A percentile compares a stretch with the other conserved stretches of the same genome.
Conservation (phyloP, 2,329 filamentous ascomycete genomes). For the Exophiala xenobiotica region DNA sequence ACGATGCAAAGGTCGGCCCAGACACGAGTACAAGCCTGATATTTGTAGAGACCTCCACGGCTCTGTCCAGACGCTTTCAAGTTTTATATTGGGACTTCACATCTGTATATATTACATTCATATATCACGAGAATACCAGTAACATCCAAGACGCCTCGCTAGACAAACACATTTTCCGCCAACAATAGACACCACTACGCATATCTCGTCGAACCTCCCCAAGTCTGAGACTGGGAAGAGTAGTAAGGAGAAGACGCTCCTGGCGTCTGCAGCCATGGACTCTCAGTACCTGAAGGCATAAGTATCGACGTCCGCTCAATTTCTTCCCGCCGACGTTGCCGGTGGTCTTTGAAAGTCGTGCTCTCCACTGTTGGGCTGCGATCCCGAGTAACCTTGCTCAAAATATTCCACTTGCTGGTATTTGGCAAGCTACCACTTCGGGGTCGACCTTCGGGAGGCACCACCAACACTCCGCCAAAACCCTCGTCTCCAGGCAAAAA, state of each 20-base stretch:
- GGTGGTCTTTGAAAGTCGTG: slow-evolving; percentile 23
- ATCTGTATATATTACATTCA: neutral
- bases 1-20: no score
- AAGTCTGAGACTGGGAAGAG: slow-evolving; percentile 5
- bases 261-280: slow-evolving; percentile 15
- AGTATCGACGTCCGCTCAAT: slow-evolving; percentile 25
- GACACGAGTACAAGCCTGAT: no score
- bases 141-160: slow-evolving; percentile 15
- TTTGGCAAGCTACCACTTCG: slow-evolving; percentile 25
- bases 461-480: slow-evolving; percentile 10
- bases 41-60: no score
- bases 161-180: slow-evolving; percentile 5
- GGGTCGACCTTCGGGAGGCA: slow-evolving; percentile 9
- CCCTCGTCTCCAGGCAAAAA: slow-evolving; percentile 29
- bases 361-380: slow-evolving; percentile 19
- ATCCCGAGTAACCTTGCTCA: slow-evolving; percentile 16
- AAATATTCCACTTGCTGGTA: slow-evolving; percentile 20
- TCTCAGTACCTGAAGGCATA: slow-evolving; percentile 11
- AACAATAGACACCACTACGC: slow-evolving; percentile 4
- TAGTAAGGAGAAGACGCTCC: slow-evolving; percentile 3
- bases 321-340: slow-evolving; percentile 27
- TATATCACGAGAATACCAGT: neutral
- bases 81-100: neutral
- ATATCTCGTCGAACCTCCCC: slow-evolving; percentile 17
- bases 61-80: no score